Evolutionary conservation across 441 rosid genomes (phyloP).

Genomic region (Gossypium aridum): DNA sequence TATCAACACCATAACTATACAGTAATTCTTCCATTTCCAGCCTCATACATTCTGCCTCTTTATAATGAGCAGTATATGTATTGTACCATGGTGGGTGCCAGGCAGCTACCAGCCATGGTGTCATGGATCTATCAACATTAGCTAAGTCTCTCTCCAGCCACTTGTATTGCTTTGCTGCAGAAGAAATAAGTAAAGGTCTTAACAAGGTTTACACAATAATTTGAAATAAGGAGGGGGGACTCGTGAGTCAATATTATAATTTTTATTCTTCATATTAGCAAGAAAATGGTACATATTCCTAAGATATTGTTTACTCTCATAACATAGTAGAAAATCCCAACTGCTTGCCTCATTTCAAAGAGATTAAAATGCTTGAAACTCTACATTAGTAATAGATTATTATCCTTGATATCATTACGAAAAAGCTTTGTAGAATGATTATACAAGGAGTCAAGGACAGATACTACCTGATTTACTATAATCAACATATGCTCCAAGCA

Average conservation of each 20-base stretch:
- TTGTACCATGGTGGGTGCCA: slow-evolving; percentile 62
- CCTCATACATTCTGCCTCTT: slow-evolving; percentile 59
- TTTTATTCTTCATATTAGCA: background rate
- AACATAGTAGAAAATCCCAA: background rate
- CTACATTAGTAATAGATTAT: background rate
- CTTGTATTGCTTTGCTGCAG: slow-evolving; percentile 38
- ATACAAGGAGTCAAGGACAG: background rate
- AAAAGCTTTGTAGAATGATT: background rate
- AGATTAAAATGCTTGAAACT: background rate
- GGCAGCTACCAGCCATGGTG: slow-evolving; percentile 56
- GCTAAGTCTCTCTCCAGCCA: slow-evolving; percentile 53
- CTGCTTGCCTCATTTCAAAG: background rate
- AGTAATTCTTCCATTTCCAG: slow-evolving; percentile 46
- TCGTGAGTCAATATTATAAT: background rate
- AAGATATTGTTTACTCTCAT: background rate
- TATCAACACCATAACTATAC: slow-evolving; percentile 42
- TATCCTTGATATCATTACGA: background rate
- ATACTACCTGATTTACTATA: slow-evolving; percentile 27
- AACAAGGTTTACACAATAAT: background rate
- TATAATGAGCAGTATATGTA: slow-evolving; percentile 49
- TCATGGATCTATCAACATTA: slow-evolving; percentile 35
- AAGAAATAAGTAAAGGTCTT: background rate
- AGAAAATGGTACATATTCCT: background rate
- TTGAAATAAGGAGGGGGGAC: background rate
- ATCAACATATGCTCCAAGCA: slow-evolving; percentile 34